phyloP scores from a whole-genome alignment of 805 yeast species.

The Candida vaughaniae region DNA sequence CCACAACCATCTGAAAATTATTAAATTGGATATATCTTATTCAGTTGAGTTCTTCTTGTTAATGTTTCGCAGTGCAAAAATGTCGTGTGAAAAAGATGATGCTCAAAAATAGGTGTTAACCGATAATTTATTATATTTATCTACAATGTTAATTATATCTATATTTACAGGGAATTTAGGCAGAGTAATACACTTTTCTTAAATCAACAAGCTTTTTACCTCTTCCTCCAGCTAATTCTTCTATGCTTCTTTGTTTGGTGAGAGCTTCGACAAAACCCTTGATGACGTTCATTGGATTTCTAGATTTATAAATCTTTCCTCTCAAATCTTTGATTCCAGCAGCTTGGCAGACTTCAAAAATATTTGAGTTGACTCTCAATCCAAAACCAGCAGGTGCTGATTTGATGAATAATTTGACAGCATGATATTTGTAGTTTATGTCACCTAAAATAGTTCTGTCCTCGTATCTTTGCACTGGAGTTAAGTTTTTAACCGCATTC shows the following conservation, averaged over 20 bases:
- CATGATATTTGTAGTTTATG: slow-evolving; percentile 79
- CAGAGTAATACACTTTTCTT: slow-evolving; percentile 81
- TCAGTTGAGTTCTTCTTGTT: no score
- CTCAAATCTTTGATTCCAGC: slow-evolving; percentile 93
- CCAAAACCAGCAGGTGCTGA: slow-evolving; percentile 95
- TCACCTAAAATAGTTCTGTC: slow-evolving; percentile 87
- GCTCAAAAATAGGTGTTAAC: no score
- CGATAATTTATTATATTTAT: no score
- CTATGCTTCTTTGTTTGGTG: slow-evolving; percentile 73
- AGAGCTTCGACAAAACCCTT: slow-evolving; percentile 88
- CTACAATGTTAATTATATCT: no score
- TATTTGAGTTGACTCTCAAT: slow-evolving; percentile 83
- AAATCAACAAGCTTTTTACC: slow-evolving; percentile 95
- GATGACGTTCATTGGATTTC: slow-evolving; percentile 93
- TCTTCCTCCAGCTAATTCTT: slow-evolving; percentile 84
- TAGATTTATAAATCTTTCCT: slow-evolving; percentile 87
- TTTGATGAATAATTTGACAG: slow-evolving; percentile 76
- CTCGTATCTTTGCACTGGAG: slow-evolving; percentile 82
- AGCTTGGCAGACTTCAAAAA: slow-evolving; percentile 86
- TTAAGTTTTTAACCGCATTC: slow-evolving; percentile 87
- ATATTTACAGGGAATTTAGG: no score
- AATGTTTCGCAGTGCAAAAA: no score
- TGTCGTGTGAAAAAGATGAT: no score
- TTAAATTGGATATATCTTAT: no score
- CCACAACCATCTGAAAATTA: no score